Percentiles rank a stretch among this genome's conserved stretches.
These are phyloP conservation scores for Suillus sp. DNA, from an alignment of 768 basidiomycete genomes.

Conservation along the genomic window DNA sequence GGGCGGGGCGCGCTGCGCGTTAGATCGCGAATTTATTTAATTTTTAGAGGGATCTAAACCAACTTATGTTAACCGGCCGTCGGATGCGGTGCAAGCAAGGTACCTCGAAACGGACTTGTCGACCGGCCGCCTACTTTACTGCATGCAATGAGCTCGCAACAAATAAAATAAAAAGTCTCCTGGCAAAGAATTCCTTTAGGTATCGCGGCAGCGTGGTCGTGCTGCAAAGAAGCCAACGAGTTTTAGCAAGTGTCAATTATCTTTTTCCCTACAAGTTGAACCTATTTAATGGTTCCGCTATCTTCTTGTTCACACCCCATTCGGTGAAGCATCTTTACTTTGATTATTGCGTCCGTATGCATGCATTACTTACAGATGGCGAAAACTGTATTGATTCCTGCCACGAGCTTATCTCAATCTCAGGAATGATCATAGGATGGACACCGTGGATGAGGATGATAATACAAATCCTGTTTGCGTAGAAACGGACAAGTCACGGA, in stretches of 20 bases:
- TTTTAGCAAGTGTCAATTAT: slow-evolving; percentile 7
- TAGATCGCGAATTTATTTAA: background rate
- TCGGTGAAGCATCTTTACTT: background rate
- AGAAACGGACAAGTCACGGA: background rate
- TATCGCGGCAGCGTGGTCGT: background rate
- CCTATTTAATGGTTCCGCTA: slow-evolving; percentile 5
- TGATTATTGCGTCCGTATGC: background rate
- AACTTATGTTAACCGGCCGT: background rate
- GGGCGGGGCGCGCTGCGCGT: background rate
- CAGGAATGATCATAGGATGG: slow-evolving; percentile 1
- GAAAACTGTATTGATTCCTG: background rate
- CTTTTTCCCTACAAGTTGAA: slow-evolving; percentile 1
- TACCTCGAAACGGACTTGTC: background rate
- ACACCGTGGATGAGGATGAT: background rate
- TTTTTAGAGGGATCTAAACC: background rate
- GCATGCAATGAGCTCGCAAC: slow-evolving; percentile 5
- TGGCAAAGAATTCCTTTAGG: background rate
- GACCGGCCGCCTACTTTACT: slow-evolving; percentile 7
- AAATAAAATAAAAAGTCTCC: slow-evolving; percentile 5
- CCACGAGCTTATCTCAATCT: slow-evolving; percentile 6
- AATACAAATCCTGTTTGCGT: background rate
- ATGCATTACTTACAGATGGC: background rate
- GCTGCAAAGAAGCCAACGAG: slow-evolving; percentile 1
- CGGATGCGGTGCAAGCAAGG: slow-evolving; percentile 1
- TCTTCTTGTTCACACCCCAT: slow-evolving; percentile 10